phyloP scores from a whole-genome alignment of 2,329 filamentous ascomycete genomes.

The Fusarium napiforme region DNA sequence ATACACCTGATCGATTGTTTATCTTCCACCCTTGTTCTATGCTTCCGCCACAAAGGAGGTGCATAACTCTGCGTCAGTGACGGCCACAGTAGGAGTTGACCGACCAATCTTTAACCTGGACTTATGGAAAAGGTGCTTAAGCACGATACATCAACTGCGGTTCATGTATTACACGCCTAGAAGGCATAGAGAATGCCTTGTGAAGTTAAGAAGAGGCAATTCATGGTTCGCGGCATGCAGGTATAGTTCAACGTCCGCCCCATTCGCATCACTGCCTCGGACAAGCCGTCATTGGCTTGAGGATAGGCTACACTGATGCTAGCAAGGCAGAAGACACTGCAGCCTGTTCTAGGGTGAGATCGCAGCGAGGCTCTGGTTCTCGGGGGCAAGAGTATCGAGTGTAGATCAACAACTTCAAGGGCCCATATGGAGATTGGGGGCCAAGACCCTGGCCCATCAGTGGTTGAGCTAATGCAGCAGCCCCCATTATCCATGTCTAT shows the following conservation, averaged over 20 bases:
- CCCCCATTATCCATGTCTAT: conserved; percentile 25
- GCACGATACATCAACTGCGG: conserved; percentile 3
- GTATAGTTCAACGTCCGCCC: conserved; percentile 13
- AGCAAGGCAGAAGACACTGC: conserved; percentile 40
- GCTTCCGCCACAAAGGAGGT: conserved; percentile 11
- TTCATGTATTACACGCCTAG: background rate
- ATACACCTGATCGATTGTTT: background rate
- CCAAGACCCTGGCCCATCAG: conserved; percentile 38
- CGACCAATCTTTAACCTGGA: conserved; percentile 1
- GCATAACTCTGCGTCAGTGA: conserved; percentile 12
- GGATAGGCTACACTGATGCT: conserved; percentile 38
- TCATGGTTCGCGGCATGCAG: background rate
- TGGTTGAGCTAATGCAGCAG: conserved; percentile 41
- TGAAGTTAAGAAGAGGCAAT: conserved; percentile 17
- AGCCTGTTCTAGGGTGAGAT: conserved; percentile 40
- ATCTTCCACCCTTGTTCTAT: conserved; percentile 2
- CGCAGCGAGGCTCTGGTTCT: conserved; percentile 32
- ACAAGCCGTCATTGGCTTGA: conserved; percentile 32
- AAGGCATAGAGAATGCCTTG: conserved; percentile 3
- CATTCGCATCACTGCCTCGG: conserved; percentile 11
- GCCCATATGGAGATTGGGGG: conserved; percentile 35
- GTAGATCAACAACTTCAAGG: conserved; percentile 37
- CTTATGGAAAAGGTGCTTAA: background rate
- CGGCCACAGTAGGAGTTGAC: background rate
- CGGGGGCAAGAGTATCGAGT: conserved; percentile 29